Conservation (phyloP, 2,329 filamentous ascomycete species). For the Trichoderma citrinoviride region DNA sequence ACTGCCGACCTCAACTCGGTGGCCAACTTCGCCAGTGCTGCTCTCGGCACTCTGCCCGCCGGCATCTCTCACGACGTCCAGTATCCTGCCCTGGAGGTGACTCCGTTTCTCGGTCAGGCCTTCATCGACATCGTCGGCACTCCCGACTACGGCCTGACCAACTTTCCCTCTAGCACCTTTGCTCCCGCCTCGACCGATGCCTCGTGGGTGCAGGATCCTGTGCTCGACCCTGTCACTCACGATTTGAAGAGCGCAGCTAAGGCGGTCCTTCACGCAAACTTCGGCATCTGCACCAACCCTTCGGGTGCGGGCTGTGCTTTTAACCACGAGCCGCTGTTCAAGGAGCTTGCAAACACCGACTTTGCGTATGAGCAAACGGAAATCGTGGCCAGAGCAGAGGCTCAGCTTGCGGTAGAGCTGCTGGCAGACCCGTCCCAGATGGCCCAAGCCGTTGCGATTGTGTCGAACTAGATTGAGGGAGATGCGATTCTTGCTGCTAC, state of each 20-base stretch:
- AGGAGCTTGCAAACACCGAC: slow-evolving; percentile 4
- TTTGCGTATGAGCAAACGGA: slow-evolving; percentile 24
- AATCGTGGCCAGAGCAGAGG: slow-evolving; percentile 22
- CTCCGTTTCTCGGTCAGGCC: slow-evolving; percentile 15
- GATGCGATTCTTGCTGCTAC: neutral
- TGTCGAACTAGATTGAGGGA: neutral
- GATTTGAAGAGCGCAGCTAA: slow-evolving; percentile 19
- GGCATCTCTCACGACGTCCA: slow-evolving; percentile 23
- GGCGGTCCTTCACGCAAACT: slow-evolving; percentile 24
- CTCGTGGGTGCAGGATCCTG: slow-evolving; percentile 23
- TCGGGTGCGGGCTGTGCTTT: slow-evolving; percentile 18
- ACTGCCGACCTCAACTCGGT: slow-evolving; percentile 21
- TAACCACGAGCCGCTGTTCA: slow-evolving; percentile 26
- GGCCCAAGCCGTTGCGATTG: slow-evolving; percentile 16
- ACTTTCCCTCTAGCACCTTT: slow-evolving; percentile 19
- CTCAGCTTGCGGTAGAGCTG: slow-evolving; percentile 22
- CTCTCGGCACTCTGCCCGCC: slow-evolving; percentile 15
- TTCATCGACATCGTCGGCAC: slow-evolving; percentile 17
- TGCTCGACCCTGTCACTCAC: slow-evolving; percentile 18
- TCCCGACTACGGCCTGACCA: slow-evolving; percentile 18
- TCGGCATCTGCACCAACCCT: slow-evolving; percentile 20
- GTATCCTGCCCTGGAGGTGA: slow-evolving; percentile 23
- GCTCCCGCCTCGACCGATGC: slow-evolving; percentile 24
- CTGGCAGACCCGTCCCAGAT: slow-evolving; percentile 11
- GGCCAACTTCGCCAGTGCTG: slow-evolving; percentile 20